A percentile compares a stretch with the other conserved stretches of the same genome.
Conservation (phyloP, 257 asterid genomes). For the Lavandula angustifolia region DNA sequence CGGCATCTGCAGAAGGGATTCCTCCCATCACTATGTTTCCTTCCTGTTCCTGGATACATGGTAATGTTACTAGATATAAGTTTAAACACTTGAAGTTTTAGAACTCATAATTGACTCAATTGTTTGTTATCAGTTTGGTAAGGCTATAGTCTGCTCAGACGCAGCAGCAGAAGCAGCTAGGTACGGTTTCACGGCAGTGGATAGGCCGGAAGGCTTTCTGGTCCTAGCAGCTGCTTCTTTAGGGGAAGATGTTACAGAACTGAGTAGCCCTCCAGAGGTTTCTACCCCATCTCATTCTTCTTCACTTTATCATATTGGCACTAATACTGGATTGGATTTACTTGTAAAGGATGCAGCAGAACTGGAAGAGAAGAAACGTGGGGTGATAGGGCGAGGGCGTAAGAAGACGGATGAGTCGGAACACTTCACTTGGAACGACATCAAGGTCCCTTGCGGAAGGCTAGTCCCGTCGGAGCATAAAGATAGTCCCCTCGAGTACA, state of each 20-base stretch:
- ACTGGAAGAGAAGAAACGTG: constrained; percentile 61
- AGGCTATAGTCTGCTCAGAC: constrained; percentile 87
- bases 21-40: constrained; percentile 64
- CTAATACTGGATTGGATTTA: background rate
- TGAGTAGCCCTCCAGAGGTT: constrained; percentile 40
- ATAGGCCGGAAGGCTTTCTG: constrained; percentile 82
- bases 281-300: background rate
- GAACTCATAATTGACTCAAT: background rate
- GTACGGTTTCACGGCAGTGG: constrained; percentile 87
- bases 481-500: constrained; percentile 70
- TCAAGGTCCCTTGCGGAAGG: constrained; percentile 77
- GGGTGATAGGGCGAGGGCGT: constrained; percentile 65
- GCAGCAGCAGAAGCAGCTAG: constrained; percentile 89
- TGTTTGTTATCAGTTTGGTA: constrained; percentile 59
- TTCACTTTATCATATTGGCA: background rate
- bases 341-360: constrained; percentile 42
- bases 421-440: constrained; percentile 74
- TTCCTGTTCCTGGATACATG: constrained; percentile 91
- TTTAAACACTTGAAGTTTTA: background rate
- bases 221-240: constrained; percentile 76
- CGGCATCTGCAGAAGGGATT: constrained; percentile 83
- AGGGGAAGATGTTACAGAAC: constrained; percentile 52
- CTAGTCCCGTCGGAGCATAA: constrained; percentile 55
- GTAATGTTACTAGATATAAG: constrained; percentile 29
- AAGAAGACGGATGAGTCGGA: constrained; percentile 78